Percentiles rank a stretch among this genome's conserved stretches.
phyloP scores from a whole-genome alignment of 1,139 yeast species.

The Sugiyamaella sp. region DNA sequence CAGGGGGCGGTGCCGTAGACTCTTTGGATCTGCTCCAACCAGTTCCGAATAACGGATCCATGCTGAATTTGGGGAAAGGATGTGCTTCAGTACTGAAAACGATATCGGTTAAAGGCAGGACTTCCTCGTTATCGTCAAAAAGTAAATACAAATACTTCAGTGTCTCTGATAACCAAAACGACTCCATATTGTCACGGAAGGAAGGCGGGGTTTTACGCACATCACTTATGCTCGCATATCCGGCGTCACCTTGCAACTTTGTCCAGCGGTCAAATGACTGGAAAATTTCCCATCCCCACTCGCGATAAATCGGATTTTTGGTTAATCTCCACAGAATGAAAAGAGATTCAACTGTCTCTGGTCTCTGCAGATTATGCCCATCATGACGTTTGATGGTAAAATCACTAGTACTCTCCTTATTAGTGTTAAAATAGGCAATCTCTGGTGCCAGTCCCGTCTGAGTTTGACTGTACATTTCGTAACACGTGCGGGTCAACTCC shows the following conservation, averaged over 20 bases:
- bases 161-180: conserved; percentile 95
- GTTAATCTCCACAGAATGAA: conserved; percentile 81
- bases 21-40: conserved; percentile 53
- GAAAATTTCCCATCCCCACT: conserved; percentile 91
- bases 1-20: background rate
- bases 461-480: conserved; percentile 74
- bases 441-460: conserved; percentile 86
- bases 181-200: conserved; percentile 76
- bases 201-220: conserved; percentile 57
- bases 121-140: conserved; percentile 63
- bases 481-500: conserved; percentile 80
- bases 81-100: conserved; percentile 95
- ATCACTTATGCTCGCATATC: conserved; percentile 70
- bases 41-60: conserved; percentile 58
- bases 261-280: conserved; percentile 66
- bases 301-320: conserved; percentile 76
- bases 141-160: conserved; percentile 82
- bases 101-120: conserved; percentile 60
- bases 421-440: conserved; percentile 74
- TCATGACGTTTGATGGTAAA: conserved; percentile 72
- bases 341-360: conserved; percentile 91
- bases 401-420: conserved; percentile 49
- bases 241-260: conserved; percentile 55
- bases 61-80: conserved; percentile 75
- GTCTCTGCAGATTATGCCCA: conserved; percentile 84